These are phyloP conservation scores for Echeveria elegans DNA, from an alignment of 164 flowering plant species.

Conservation along the genomic window DNA sequence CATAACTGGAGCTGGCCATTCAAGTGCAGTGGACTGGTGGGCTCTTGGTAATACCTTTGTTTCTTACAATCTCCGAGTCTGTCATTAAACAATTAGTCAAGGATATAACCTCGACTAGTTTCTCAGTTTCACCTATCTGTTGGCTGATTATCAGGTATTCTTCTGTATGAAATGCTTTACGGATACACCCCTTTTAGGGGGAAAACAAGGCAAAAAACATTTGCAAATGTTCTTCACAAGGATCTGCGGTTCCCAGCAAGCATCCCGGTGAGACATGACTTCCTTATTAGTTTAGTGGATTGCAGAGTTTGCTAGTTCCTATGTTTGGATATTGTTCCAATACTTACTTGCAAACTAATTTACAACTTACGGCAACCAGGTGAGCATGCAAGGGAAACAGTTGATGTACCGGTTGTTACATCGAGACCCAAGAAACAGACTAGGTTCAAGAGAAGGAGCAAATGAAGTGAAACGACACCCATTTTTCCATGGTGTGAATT, in stretches of 20 bases:
- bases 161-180: conserved; percentile 89
- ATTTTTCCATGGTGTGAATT: conserved; percentile 81
- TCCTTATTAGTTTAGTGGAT: neutral
- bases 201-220: conserved; percentile 92
- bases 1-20: conserved; percentile 87
- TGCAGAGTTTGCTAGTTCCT: neutral
- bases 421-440: conserved; percentile 68
- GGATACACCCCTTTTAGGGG: conserved; percentile 98
- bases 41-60: conserved; percentile 66
- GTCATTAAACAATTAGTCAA: too few species aligned
- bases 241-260: conserved; percentile 75
- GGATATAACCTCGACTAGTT: too few species aligned
- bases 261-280: conserved; percentile 35
- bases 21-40: conserved; percentile 99
- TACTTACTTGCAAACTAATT: neutral
- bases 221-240: conserved; percentile 82
- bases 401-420: conserved; percentile 69
- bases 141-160: conserved; percentile 50
- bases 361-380: conserved; percentile 44
- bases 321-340: neutral
- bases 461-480: conserved; percentile 83
- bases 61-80: too few species aligned
- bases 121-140: neutral
- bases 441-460: conserved; percentile 88
- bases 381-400: conserved; percentile 66